phyloP scores from a whole-genome alignment of 108 stramenopile species.

The Chaetoceros tenuissimus region DNA sequence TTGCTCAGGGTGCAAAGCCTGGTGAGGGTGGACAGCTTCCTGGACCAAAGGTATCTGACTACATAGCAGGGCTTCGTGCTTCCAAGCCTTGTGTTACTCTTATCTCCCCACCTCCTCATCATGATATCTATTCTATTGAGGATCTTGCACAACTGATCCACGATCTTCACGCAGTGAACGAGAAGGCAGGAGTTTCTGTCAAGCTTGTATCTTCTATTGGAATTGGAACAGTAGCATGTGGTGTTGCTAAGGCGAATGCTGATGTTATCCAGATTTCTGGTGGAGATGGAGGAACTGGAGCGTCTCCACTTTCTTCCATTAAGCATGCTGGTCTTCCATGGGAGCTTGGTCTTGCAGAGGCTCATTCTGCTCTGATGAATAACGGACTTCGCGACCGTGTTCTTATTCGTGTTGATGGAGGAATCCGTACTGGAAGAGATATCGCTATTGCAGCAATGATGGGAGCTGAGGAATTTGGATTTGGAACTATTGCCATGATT shows the following conservation, averaged over 20 bases:
- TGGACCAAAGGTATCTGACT: conserved; percentile 87
- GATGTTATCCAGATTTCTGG: conserved; percentile 93
- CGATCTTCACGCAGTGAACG: conserved; percentile 89
- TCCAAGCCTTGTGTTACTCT: conserved; percentile 89
- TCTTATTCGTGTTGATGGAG: conserved; percentile 83
- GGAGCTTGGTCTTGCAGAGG: conserved; percentile 91
- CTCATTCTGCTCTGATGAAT: conserved; percentile 78
- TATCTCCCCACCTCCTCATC: conserved; percentile 94
- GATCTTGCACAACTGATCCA: conserved; percentile 95
- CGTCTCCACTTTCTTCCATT: conserved; percentile 86
- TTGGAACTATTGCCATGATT: conserved; percentile 94
- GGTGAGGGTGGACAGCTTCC: conserved; percentile 95
- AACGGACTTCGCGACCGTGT: conserved; percentile 89
- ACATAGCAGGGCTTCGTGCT: conserved; percentile 84
- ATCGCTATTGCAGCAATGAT: conserved; percentile 84
- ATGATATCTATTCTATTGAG: conserved; percentile 94
- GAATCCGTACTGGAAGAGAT: conserved; percentile 87
- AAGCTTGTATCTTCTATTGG: conserved; percentile 97
- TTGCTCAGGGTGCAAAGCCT: conserved; percentile 96
- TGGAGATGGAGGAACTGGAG: conserved; percentile 92
- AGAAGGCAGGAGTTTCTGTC: conserved; percentile 88
- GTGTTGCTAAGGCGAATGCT: conserved; percentile 92
- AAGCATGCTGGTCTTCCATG: conserved; percentile 90
- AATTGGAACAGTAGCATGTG: conserved; percentile 93
- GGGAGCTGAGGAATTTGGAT: conserved; percentile 91